These are phyloP conservation scores for Xanthoparmelia taractica DNA, from an alignment of 495 filamentous ascomycete species.

Conservation along the genomic window DNA sequence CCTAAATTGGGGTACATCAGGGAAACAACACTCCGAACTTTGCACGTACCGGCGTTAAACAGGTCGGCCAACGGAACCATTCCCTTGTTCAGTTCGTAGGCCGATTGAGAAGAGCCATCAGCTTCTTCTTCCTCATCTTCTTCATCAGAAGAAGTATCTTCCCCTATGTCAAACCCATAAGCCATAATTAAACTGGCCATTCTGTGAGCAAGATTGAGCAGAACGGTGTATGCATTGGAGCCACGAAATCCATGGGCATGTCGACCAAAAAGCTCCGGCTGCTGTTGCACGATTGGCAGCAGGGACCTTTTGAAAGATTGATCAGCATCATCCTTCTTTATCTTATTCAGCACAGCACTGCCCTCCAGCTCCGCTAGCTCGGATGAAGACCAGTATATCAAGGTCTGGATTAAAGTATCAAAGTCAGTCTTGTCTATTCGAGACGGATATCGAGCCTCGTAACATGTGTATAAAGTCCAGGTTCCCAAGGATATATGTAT, in stretches of 20 bases:
- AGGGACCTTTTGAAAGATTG: slow-evolving; percentile 55
- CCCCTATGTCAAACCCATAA: slow-evolving; percentile 83
- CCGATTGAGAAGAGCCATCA: slow-evolving; percentile 59
- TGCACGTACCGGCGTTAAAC: slow-evolving; percentile 49
- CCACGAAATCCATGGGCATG: slow-evolving; percentile 45
- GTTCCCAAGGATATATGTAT: too few relatives aligned
- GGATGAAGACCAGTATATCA: slow-evolving; percentile 78
- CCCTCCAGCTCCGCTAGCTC: slow-evolving; percentile 71
- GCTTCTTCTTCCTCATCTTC: slow-evolving; percentile 47
- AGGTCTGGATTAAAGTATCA: slow-evolving; percentile 35
- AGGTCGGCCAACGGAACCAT: slow-evolving; percentile 92
- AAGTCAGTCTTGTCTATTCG: too few relatives aligned
- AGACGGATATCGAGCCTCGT: too few relatives aligned
- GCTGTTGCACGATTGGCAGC: slow-evolving; percentile 48
- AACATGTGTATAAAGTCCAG: too few relatives aligned
- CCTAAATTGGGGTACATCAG: neutral
- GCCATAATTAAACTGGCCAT: slow-evolving; percentile 89
- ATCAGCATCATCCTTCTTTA: slow-evolving; percentile 68
- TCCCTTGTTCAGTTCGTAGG: slow-evolving; percentile 62
- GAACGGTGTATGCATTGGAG: slow-evolving; percentile 40
- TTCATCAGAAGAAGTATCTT: slow-evolving; percentile 35
- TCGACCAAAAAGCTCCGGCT: slow-evolving; percentile 40
- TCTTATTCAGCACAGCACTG: slow-evolving; percentile 66
- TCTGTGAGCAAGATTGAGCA: slow-evolving; percentile 58
- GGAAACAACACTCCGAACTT: neutral